Conservation (phyloP, 2,329 filamentous ascomycete species). For the Pseudogymnoascus sp. region DNA sequence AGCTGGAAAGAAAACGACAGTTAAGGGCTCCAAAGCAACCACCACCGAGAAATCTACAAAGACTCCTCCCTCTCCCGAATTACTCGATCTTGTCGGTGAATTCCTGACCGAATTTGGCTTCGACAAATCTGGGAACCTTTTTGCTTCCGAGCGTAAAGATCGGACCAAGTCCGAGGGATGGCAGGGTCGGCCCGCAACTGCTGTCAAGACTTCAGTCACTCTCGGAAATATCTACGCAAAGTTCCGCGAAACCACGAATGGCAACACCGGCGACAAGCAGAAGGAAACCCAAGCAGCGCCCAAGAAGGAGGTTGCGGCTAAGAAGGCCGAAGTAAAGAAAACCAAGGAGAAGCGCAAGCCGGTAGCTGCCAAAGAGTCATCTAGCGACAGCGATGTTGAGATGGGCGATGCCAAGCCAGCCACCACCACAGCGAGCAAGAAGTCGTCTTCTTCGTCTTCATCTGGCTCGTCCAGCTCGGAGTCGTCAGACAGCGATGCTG, state of each 20-base stretch:
- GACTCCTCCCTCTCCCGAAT: constrained; percentile 44
- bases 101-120: constrained; percentile 64
- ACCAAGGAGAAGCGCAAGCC: constrained; percentile 15
- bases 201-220: constrained; percentile 23
- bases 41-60: constrained; percentile 16
- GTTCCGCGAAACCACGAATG: constrained; percentile 28
- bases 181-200: constrained; percentile 21
- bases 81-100: constrained; percentile 57
- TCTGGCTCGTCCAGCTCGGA: constrained; percentile 32
- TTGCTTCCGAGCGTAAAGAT: constrained; percentile 52
- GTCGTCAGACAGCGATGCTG: constrained; percentile 41
- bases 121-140: constrained; percentile 49
- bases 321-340: constrained; percentile 25
- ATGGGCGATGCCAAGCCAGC: constrained; percentile 26
- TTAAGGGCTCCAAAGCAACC: not conserved
- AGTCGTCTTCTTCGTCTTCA: constrained; percentile 28
- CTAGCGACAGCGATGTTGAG: constrained; percentile 31
- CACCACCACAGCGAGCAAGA: constrained; percentile 26
- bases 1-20: constrained; percentile 12
- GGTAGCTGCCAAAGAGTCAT: constrained; percentile 21
- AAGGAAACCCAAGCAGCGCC: not conserved
- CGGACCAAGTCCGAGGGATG: constrained; percentile 35
- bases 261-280: constrained; percentile 7
- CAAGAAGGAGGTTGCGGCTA: constrained; percentile 18
- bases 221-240: constrained; percentile 31